A percentile compares a stretch with the other conserved stretches of the same genome.
Conservation (phyloP, 257 asterid species). For the Echites panduratus region DNA sequence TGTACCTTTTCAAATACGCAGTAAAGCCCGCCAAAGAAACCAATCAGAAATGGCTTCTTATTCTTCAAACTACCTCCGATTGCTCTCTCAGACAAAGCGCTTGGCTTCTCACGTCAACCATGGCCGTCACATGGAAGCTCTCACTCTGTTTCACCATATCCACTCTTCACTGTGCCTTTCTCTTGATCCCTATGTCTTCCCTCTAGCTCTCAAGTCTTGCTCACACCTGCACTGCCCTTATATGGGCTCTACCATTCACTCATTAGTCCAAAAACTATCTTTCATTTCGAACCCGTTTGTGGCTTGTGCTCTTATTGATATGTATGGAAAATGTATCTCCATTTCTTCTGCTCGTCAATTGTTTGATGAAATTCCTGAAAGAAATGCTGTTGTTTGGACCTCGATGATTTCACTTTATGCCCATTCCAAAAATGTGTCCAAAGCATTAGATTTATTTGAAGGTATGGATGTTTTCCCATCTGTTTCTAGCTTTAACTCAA, state of each 20-base stretch:
- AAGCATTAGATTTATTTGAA: conserved; percentile 31
- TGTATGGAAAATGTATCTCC: conserved; percentile 43
- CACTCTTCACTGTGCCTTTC: conserved; percentile 30
- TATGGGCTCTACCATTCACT: conserved; percentile 35
- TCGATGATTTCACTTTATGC: conserved; percentile 38
- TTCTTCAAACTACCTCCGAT: conserved; percentile 38
- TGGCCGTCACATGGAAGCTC: conserved; percentile 40
- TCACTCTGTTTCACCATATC: conserved; percentile 31
- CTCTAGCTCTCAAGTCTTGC: conserved; percentile 44
- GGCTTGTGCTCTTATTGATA: conserved; percentile 33
- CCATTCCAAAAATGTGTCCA: conserved; percentile 21
- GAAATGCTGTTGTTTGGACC: conserved; percentile 47
- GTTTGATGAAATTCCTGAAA: conserved; percentile 34
- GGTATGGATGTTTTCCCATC: conserved; percentile 35
- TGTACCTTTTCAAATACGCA: not conserved
- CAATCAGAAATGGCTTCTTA: conserved; percentile 17
- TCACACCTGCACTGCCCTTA: conserved; percentile 24
- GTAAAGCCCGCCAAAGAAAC: conserved; percentile 1
- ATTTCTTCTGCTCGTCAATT: conserved; percentile 28
- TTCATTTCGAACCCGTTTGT: conserved; percentile 38
- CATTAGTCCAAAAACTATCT: conserved; percentile 22
- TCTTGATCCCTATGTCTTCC: conserved; percentile 41
- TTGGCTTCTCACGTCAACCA: conserved; percentile 40
- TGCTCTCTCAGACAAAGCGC: conserved; percentile 37
- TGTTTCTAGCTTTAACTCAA: conserved; percentile 32